Conservation (phyloP, 2,329 filamentous ascomycete species). For the Talaromyces sp. region DNA sequence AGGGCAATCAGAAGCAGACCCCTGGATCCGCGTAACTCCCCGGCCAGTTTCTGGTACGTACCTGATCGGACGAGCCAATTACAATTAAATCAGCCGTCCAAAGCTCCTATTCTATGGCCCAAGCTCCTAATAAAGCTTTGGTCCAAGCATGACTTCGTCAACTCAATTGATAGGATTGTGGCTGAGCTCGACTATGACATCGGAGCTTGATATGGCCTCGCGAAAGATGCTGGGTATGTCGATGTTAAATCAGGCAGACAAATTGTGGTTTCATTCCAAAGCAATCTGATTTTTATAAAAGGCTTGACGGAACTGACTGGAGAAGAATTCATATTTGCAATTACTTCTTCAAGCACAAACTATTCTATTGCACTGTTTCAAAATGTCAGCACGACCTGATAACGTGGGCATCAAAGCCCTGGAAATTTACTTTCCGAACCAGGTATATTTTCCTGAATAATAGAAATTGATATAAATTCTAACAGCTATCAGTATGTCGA, state of each 20-base stretch:
- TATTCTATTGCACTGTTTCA: background rate
- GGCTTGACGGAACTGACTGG: background rate
- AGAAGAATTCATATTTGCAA: background rate
- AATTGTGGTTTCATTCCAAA: background rate
- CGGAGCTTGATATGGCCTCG: background rate
- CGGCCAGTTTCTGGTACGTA: background rate
- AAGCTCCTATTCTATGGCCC: background rate
- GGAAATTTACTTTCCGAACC: background rate
- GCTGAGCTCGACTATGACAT: background rate
- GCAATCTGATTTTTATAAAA: background rate
- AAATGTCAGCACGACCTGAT: background rate
- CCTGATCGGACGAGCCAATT: background rate
- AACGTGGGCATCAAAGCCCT: background rate
- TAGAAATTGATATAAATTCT: background rate
- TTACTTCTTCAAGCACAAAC: background rate
- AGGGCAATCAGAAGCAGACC: background rate
- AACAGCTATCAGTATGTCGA: constrained; percentile 62
- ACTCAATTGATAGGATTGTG: background rate
- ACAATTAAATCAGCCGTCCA: background rate
- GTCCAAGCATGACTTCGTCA: background rate
- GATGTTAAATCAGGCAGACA: background rate
- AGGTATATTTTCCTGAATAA: background rate
- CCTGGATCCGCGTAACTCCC: background rate
- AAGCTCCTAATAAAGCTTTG: background rate
- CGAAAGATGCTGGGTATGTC: background rate